Evolutionary conservation across 169 alveolate genomes (phyloP).

Genomic region (Plasmodium chabaudi): DNA sequence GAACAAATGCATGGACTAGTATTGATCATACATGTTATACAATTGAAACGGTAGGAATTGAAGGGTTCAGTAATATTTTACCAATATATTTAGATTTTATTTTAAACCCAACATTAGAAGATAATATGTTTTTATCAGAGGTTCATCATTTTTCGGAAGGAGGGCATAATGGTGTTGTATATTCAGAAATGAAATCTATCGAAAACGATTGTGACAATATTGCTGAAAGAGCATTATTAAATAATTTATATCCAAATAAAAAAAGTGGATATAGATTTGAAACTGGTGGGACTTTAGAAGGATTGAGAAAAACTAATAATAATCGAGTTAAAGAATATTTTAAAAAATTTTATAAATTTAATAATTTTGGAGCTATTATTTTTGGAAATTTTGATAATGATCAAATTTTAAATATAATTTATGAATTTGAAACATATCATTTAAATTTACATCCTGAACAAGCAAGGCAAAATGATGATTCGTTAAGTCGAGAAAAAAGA

Average conservation of each 20-base stretch:
- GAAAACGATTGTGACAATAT: conserved; percentile 79
- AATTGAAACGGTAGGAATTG: conserved; percentile 89
- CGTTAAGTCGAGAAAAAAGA: not conserved
- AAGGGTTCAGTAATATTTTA: conserved; percentile 87
- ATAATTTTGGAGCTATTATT: conserved; percentile 79
- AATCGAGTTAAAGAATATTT: conserved; percentile 80
- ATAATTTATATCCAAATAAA: conserved; percentile 78
- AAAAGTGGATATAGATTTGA: conserved; percentile 78
- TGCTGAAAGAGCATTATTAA: conserved; percentile 63
- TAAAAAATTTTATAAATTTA: conserved; percentile 77
- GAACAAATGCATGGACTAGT: conserved; percentile 93
- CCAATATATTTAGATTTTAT: conserved; percentile 91
- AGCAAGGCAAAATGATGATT: not conserved
- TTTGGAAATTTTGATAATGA: conserved; percentile 79
- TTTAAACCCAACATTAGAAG: conserved; percentile 85
- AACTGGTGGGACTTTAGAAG: conserved; percentile 83
- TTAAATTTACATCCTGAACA: conserved; percentile 30
- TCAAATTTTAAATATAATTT: conserved; percentile 19
- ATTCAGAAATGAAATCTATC: conserved; percentile 83
- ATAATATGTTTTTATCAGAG: conserved; percentile 87
- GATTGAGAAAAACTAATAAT: conserved; percentile 78
- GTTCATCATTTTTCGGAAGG: conserved; percentile 88
- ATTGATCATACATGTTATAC: conserved; percentile 88
- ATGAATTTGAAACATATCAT: conserved; percentile 40
- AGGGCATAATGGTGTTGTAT: conserved; percentile 86